Percentiles rank a stretch among this genome's conserved stretches.
Evolutionary conservation across 2,329 filamentous ascomycete species (phyloP).

Genomic region (Aaosphaeria arxii): DNA sequence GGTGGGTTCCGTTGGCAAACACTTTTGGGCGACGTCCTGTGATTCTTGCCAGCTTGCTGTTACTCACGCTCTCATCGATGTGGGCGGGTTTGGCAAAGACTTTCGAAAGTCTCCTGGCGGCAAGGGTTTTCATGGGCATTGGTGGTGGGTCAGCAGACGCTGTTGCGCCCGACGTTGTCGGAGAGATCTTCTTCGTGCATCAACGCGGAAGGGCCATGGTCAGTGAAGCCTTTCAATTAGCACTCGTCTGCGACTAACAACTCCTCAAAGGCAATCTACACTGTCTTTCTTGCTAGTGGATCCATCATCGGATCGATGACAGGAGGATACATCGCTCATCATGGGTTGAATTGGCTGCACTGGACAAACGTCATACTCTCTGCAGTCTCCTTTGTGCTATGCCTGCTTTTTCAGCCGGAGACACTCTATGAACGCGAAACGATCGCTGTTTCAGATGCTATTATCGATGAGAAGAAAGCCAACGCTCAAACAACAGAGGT

Average conservation of each 20-base stretch:
- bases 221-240: slow-evolving; percentile 2
- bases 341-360: slow-evolving; percentile 39
- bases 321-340: slow-evolving; percentile 40
- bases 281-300: slow-evolving; percentile 37
- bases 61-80: slow-evolving; percentile 33
- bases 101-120: slow-evolving; percentile 37
- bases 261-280: slow-evolving; percentile 37
- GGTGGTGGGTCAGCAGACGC: slow-evolving; percentile 38
- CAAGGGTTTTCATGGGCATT: slow-evolving; percentile 38
- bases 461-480: background rate
- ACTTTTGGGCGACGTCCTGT: slow-evolving; percentile 40
- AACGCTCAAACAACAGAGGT: slow-evolving; percentile 14
- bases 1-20: slow-evolving; percentile 42
- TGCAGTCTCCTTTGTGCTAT: slow-evolving; percentile 27
- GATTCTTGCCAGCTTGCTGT: slow-evolving; percentile 32
- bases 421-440: slow-evolving; percentile 38
- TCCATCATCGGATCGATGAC: slow-evolving; percentile 38
- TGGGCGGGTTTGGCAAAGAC: slow-evolving; percentile 40
- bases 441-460: background rate
- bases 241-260: background rate
- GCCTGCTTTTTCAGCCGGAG: slow-evolving; percentile 39
- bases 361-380: slow-evolving; percentile 41
- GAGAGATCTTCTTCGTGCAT: slow-evolving; percentile 43
- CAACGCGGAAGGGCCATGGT: slow-evolving; percentile 41
- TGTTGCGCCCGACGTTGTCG: slow-evolving; percentile 40